Conservation (phyloP, 1,284 basidiomycete species). For the Boletus smithii region DNA sequence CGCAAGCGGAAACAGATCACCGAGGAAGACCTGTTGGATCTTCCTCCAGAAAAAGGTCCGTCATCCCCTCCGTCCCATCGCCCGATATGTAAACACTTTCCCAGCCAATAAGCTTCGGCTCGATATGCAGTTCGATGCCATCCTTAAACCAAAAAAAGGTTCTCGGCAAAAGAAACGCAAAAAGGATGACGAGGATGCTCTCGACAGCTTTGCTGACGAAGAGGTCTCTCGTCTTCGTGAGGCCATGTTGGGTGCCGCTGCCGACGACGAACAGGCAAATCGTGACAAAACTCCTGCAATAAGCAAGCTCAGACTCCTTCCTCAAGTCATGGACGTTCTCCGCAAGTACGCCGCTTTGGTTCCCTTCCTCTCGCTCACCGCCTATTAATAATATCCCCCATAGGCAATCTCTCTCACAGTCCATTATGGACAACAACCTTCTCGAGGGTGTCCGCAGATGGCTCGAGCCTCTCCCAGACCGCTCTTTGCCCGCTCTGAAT, state of each 20-base stretch:
- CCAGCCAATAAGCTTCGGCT: constrained; percentile 61
- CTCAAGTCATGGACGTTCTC: constrained; percentile 88
- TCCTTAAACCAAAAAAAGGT: constrained; percentile 76
- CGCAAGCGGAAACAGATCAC: constrained; percentile 46
- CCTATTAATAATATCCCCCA: neutral
- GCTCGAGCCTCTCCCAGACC: constrained; percentile 94
- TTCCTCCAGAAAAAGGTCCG: constrained; percentile 71
- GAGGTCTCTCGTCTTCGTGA: constrained; percentile 83
- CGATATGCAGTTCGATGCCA: constrained; percentile 77
- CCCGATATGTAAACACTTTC: neutral
- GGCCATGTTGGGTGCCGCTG: constrained; percentile 84
- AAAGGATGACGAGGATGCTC: constrained; percentile 69
- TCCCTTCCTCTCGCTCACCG: neutral
- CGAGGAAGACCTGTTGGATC: constrained; percentile 59
- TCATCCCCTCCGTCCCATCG: constrained; percentile 16
- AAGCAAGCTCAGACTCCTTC: constrained; percentile 81
- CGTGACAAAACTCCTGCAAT: constrained; percentile 81
- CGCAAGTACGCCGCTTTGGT: constrained; percentile 69
- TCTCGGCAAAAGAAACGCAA: constrained; percentile 67
- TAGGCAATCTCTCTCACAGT: constrained; percentile 83
- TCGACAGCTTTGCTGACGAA: constrained; percentile 90
- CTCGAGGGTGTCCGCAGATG: constrained; percentile 88
- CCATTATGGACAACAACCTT: constrained; percentile 93
- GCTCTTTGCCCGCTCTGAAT: constrained; percentile 90
- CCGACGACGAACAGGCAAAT: constrained; percentile 83